Evolutionary conservation across 257 asterid species (phyloP).

Genomic region (Sherardia arvensis): DNA sequence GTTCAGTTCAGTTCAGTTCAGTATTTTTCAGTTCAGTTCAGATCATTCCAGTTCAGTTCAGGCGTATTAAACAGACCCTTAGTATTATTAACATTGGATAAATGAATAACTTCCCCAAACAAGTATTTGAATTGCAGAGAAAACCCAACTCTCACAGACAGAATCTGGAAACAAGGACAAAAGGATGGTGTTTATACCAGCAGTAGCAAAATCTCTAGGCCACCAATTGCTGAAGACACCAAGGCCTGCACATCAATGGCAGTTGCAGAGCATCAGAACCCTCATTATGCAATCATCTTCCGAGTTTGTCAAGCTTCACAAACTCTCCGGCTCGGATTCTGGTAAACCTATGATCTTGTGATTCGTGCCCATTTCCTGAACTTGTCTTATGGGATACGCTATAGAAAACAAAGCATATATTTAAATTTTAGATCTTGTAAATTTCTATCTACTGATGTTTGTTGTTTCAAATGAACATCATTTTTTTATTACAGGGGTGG

Average conservation of each 20-base stretch:
- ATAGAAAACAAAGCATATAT: not conserved
- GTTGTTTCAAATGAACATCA: not conserved
- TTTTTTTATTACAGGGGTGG: constrained; percentile 46
- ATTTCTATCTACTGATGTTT: not conserved
- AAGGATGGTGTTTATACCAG: constrained; percentile 29
- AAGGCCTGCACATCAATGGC: constrained; percentile 12
- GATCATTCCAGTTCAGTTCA: too few species aligned
- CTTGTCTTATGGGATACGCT: not conserved
- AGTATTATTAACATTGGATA: too few species aligned
- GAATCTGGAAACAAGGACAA: not conserved
- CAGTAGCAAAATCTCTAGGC: constrained; percentile 30
- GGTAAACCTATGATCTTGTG: constrained; percentile 29
- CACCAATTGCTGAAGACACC: constrained; percentile 23
- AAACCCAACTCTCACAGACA: not conserved
- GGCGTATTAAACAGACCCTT: too few species aligned
- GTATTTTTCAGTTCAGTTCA: too few species aligned
- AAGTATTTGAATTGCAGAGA: too few species aligned
- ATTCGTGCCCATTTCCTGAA: not conserved
- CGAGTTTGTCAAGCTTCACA: constrained; percentile 56
- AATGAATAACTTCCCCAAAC: too few species aligned
- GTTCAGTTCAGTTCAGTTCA: too few species aligned
- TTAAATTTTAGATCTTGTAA: not conserved
- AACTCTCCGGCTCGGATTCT: constrained; percentile 52
- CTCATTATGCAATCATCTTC: constrained; percentile 59
- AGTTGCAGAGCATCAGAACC: constrained; percentile 44